Conservation (phyloP, 768 basidiomycete genomes). For the Suillus cothurnatus region DNA sequence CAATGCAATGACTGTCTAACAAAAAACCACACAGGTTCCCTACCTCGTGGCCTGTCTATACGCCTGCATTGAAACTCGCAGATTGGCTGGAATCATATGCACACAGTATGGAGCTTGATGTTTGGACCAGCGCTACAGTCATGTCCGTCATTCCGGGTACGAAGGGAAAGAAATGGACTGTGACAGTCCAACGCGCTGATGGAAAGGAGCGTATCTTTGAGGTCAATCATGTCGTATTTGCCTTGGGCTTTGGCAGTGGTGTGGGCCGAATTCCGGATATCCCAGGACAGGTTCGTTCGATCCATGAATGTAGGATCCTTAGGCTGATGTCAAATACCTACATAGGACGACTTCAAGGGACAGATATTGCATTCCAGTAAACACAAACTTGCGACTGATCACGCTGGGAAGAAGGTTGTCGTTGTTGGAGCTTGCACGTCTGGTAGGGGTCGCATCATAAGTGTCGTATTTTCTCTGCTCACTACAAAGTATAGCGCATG, state of each 20-base stretch:
- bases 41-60: conserved; percentile 39
- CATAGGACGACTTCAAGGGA: too few relatives aligned
- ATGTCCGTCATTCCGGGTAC: conserved; percentile 31
- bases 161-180: conserved; percentile 44
- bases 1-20: too few relatives aligned
- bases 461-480: not conserved
- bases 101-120: conserved; percentile 58
- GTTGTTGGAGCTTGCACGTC: conserved; percentile 71
- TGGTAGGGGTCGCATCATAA: conserved; percentile 27
- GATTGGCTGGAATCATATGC: conserved; percentile 72
- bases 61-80: conserved; percentile 61
- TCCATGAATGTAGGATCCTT: too few relatives aligned
- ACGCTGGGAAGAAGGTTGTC: conserved; percentile 68
- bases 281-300: too few relatives aligned
- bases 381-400: conserved; percentile 57
- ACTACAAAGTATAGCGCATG: conserved; percentile 40
- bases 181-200: conserved; percentile 39
- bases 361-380: too few relatives aligned
- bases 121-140: conserved; percentile 55
- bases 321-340: too few relatives aligned
- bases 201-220: conserved; percentile 40
- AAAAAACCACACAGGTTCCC: too few relatives aligned
- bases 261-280: conserved; percentile 44
- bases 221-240: conserved; percentile 51
- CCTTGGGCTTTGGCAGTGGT: conserved; percentile 51